A percentile compares a stretch with the other conserved stretches of the same genome.
Conservation (phyloP, 192 early-diverging fungal genomes). For the Mortierella antarctica region DNA sequence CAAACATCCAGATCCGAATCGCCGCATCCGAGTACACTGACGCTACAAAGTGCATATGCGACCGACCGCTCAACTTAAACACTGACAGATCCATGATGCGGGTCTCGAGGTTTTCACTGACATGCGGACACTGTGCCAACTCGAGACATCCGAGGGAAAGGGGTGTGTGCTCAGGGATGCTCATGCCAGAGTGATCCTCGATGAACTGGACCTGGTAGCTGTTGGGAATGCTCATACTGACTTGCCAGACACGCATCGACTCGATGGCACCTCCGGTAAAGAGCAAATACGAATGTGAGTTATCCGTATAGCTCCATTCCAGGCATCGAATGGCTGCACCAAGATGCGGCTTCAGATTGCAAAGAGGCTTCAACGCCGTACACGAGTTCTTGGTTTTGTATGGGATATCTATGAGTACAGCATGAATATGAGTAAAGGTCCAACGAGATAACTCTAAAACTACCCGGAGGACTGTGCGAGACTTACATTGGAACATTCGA, state of each 20-base stretch:
- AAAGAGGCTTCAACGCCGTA: constrained; percentile 36
- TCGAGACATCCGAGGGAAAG: constrained; percentile 39
- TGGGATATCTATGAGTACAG: constrained; percentile 49
- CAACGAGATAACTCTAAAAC: background rate
- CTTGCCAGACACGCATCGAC: constrained; percentile 50
- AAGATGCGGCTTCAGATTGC: constrained; percentile 45
- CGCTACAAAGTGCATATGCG: constrained; percentile 62
- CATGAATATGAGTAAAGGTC: background rate
- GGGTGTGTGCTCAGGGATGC: constrained; percentile 31
- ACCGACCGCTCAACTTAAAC: constrained; percentile 20
- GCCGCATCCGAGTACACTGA: constrained; percentile 82
- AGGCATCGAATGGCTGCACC: constrained; percentile 43
- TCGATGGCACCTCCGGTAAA: constrained; percentile 50
- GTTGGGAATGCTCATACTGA: constrained; percentile 45
- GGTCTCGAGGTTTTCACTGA: constrained; percentile 68
- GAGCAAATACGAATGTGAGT: constrained; percentile 31
- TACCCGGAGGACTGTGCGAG: background rate
- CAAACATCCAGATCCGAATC: constrained; percentile 68
- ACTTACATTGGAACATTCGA: constrained; percentile 65
- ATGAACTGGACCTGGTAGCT: constrained; percentile 38
- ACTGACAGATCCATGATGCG: constrained; percentile 83
- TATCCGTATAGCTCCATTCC: constrained; percentile 40
- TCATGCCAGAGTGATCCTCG: constrained; percentile 17
- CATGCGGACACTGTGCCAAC: constrained; percentile 44
- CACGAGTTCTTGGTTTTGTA: constrained; percentile 47